These are phyloP conservation scores for Amphirosellinia nigrospora DNA, from an alignment of 495 filamentous ascomycete genomes.

Conservation along the genomic window DNA sequence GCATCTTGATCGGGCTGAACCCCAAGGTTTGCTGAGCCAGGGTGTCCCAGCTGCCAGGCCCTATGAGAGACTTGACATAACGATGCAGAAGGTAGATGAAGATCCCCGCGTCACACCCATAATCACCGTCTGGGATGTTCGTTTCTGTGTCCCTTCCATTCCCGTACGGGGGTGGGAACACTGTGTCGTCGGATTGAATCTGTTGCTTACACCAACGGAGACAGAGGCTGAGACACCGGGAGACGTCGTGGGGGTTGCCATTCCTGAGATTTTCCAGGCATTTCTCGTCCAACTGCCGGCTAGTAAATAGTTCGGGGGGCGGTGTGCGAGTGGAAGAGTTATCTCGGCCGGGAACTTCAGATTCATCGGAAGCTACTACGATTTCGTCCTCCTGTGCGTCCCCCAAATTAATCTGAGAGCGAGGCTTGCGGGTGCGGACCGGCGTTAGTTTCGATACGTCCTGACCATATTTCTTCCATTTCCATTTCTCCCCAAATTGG, in stretches of 20 bases:
- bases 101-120: conserved; percentile 3
- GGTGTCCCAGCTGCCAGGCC: conserved; percentile 8
- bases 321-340: background rate
- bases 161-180: background rate
- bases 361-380: background rate
- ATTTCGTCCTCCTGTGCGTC: background rate
- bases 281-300: background rate
- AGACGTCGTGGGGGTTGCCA: background rate
- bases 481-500: conserved; percentile 6
- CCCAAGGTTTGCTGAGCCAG: background rate
- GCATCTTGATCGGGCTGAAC: conserved; percentile 1
- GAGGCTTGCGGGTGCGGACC: background rate
- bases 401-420: background rate
- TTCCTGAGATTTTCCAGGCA: background rate
- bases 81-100: conserved; percentile 25
- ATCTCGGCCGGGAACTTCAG: background rate
- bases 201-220: conserved; percentile 7
- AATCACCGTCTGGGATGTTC: background rate
- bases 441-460: background rate
- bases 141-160: background rate
- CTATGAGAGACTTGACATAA: background rate
- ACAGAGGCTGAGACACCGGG: background rate
- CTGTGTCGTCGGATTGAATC: background rate
- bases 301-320: background rate
- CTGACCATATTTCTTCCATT: conserved; percentile 19